These are phyloP conservation scores for Aspergillus sp. DNA, from an alignment of 2,329 filamentous ascomycete genomes.

Conservation along the genomic window DNA sequence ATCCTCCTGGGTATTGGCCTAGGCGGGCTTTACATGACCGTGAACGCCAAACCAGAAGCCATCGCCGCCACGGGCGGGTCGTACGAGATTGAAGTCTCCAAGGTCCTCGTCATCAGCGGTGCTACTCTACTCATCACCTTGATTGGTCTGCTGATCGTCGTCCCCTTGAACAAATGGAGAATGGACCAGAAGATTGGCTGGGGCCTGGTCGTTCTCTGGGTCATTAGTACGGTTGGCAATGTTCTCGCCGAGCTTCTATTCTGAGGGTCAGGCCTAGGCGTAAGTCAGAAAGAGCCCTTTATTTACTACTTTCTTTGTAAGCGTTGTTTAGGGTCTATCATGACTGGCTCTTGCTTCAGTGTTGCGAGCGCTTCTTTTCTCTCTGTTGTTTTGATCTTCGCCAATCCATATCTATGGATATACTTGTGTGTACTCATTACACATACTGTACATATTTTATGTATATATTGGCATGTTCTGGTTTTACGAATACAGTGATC, in stretches of 20 bases:
- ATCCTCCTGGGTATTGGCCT: conserved; percentile 94
- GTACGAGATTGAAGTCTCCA: conserved; percentile 81
- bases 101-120: conserved; percentile 80
- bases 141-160: conserved; percentile 72
- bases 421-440: background rate
- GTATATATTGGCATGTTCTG: background rate
- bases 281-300: no score
- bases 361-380: background rate
- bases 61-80: conserved; percentile 46
- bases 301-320: no score
- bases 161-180: conserved; percentile 83
- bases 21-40: conserved; percentile 83
- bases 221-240: conserved; percentile 75
- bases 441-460: background rate
- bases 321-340: no score
- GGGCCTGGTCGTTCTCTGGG: conserved; percentile 78
- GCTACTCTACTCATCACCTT: conserved; percentile 81
- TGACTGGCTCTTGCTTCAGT: background rate
- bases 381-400: background rate
- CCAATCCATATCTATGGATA: background rate
- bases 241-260: conserved; percentile 69
- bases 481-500: background rate
- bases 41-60: conserved; percentile 49
- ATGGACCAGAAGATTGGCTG: conserved; percentile 82
- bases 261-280: conserved; percentile 12